Percentiles rank a stretch among this genome's conserved stretches.
Conservation (phyloP, 768 basidiomycete genomes). For the Termitomyces titanicus region DNA sequence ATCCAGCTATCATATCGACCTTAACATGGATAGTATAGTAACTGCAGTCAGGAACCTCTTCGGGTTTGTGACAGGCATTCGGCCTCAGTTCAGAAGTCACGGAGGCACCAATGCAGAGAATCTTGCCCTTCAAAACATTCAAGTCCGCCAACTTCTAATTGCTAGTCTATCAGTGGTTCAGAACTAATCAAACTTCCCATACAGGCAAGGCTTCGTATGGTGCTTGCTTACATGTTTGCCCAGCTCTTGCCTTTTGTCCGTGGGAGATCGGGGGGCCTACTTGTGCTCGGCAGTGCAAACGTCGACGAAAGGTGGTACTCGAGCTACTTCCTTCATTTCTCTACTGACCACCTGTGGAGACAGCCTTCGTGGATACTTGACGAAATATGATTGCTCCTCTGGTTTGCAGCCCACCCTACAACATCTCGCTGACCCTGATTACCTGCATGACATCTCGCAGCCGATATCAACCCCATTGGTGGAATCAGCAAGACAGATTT, state of each 20-base stretch:
- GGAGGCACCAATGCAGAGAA: slow-evolving; percentile 90
- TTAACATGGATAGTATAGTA: slow-evolving; percentile 95
- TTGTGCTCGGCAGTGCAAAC: slow-evolving; percentile 97
- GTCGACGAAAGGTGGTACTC: slow-evolving; percentile 85
- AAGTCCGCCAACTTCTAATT: slow-evolving; percentile 38
- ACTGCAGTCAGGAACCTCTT: slow-evolving; percentile 83
- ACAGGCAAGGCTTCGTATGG: slow-evolving; percentile 91
- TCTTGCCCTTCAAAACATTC: slow-evolving; percentile 95
- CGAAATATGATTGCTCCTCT: slow-evolving; percentile 96
- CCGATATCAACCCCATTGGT: slow-evolving; percentile 98
- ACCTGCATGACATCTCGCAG: slow-evolving; percentile 31
- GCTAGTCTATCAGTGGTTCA: not conserved
- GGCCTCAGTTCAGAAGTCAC: slow-evolving; percentile 73
- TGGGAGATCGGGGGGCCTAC: slow-evolving; percentile 77
- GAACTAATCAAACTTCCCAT: not conserved
- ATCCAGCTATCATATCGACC: slow-evolving; percentile 82
- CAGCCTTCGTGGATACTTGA: slow-evolving; percentile 93
- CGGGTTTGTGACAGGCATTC: slow-evolving; percentile 63
- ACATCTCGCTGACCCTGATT: not conserved
- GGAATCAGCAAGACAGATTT: slow-evolving; percentile 97
- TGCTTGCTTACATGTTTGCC: slow-evolving; percentile 91
- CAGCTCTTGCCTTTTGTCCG: slow-evolving; percentile 92
- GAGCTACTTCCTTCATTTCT: not conserved
- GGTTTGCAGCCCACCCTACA: slow-evolving; percentile 35
- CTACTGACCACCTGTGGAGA: not conserved